phyloP scores from a whole-genome alignment of 306 rosid genomes.

The Dalbergia cultrata region DNA sequence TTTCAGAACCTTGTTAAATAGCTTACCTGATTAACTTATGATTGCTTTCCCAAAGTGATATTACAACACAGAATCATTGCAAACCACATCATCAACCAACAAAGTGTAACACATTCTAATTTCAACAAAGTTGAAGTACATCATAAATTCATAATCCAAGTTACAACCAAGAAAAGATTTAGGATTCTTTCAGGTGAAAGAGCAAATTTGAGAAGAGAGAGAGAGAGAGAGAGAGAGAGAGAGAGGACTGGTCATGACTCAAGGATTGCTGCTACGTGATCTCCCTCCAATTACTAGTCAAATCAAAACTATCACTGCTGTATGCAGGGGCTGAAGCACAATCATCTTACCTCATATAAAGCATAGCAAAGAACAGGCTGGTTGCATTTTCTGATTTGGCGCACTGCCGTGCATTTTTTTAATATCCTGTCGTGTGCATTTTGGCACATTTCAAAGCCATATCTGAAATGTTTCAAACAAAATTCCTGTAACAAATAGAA shows the following conservation, averaged over 20 bases:
- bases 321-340: conserved; percentile 3
- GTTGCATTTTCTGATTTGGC: background rate
- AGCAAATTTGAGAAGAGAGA: background rate
- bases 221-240: background rate
- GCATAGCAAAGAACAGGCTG: background rate
- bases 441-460: conserved; percentile 18
- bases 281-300: background rate
- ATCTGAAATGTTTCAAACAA: conserved; percentile 20
- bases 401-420: background rate
- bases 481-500: background rate
- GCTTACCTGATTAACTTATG: conserved; percentile 22
- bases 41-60: background rate
- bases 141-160: background rate
- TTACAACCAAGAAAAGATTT: background rate
- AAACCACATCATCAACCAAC: conserved; percentile 6
- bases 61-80: background rate
- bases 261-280: conserved; percentile 7
- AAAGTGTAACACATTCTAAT: background rate
- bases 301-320: conserved; percentile 7
- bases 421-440: too few species aligned
- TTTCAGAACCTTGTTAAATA: too few species aligned
- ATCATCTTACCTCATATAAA: conserved; percentile 1
- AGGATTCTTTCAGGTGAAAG: background rate
- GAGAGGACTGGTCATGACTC: background rate
- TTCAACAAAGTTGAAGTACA: background rate